Percentiles rank a stretch among this genome's conserved stretches.
Evolutionary conservation across 495 filamentous ascomycete species (phyloP).

Genomic region (Chaetomium fimeti): DNA sequence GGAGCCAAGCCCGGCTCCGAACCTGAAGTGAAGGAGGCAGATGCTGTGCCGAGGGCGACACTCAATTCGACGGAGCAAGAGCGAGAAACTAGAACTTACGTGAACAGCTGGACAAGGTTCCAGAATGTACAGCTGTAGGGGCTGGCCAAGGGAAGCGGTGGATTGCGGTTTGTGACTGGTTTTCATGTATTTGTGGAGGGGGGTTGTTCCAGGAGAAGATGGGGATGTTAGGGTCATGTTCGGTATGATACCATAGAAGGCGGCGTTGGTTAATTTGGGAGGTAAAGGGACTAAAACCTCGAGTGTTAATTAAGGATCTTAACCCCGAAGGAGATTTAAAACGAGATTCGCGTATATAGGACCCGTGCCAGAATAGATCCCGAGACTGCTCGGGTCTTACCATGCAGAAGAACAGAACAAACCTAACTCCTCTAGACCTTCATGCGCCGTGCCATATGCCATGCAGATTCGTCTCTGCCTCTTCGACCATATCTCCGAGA

Average conservation of each 20-base stretch:
- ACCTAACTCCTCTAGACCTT: conserved; percentile 16
- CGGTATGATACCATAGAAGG: conserved; percentile 10
- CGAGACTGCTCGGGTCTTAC: conserved; percentile 14
- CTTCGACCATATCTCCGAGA: background rate
- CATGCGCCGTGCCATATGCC: conserved; percentile 23
- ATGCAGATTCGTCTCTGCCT: conserved; percentile 15
- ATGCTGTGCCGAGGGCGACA: conserved; percentile 18
- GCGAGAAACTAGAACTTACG: conserved; percentile 23
- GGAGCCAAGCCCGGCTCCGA: background rate
- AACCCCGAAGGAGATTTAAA: background rate
- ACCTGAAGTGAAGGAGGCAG: background rate
- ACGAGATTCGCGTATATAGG: background rate
- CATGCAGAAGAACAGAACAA: conserved; percentile 10
- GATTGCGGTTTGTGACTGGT: background rate
- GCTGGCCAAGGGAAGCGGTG: background rate
- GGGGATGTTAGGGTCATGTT: background rate
- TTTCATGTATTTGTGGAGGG: background rate
- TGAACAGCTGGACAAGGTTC: conserved; percentile 31
- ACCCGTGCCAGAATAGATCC: background rate
- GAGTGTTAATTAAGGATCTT: background rate
- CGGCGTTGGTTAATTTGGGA: background rate
- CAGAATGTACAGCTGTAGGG: conserved; percentile 22
- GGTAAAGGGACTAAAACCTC: background rate
- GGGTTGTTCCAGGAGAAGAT: background rate
- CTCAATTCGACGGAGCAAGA: conserved; percentile 25